phyloP scores from a whole-genome alignment of 495 filamentous ascomycete species.

The Penicillium goetzii region DNA sequence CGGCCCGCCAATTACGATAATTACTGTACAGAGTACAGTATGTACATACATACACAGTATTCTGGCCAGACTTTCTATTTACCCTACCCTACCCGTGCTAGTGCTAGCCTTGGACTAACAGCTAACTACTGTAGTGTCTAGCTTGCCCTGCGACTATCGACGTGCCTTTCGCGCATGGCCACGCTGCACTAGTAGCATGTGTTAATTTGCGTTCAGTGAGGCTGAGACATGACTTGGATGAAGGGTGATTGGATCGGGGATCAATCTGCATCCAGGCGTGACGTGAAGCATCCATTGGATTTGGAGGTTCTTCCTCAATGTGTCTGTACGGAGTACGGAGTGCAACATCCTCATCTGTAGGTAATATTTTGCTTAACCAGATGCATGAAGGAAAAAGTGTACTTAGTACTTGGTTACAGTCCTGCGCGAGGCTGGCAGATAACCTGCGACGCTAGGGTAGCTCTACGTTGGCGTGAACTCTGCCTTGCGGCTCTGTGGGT shows the following conservation, averaged over 20 bases:
- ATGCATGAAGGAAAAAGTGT: neutral
- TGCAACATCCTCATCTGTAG: neutral
- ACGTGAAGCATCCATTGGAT: neutral
- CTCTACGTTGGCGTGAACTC: constrained; percentile 2
- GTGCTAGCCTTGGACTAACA: neutral
- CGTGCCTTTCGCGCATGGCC: neutral
- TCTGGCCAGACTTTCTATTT: neutral
- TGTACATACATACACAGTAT: neutral
- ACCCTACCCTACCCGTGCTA: too few species aligned
- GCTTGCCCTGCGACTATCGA: neutral
- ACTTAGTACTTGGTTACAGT: neutral
- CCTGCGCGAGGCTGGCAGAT: neutral
- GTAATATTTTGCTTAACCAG: neutral
- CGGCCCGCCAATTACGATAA: too few species aligned
- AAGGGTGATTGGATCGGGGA: neutral
- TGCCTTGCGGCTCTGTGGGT: constrained; percentile 3
- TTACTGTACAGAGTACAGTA: too few species aligned
- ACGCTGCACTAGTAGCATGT: neutral
- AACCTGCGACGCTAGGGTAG: neutral
- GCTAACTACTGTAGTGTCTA: neutral
- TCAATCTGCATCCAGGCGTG: neutral
- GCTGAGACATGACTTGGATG: constrained; percentile 2
- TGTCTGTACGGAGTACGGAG: too few species aligned
- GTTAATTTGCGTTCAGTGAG: neutral
- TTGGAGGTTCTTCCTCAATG: too few species aligned